These are phyloP conservation scores for Leishmania guyanensis DNA, from an alignment of 208 protist genomes.

Conservation along the genomic window DNA sequence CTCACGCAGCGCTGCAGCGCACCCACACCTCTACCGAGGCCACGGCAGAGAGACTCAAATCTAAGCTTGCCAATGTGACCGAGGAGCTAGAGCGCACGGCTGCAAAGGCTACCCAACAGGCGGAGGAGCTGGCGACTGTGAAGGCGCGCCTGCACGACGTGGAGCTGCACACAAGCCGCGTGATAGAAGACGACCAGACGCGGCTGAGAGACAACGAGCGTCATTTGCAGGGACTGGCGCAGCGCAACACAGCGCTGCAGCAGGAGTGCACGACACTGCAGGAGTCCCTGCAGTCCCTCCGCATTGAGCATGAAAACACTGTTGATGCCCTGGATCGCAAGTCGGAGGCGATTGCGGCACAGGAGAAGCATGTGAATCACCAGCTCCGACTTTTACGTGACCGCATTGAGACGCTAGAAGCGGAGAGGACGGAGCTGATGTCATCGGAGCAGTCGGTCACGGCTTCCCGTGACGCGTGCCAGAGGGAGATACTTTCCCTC, in stretches of 20 bases:
- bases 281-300: constrained; percentile 43
- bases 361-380: constrained; percentile 34
- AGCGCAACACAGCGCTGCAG: constrained; percentile 57
- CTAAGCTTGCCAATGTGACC: constrained; percentile 29
- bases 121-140: constrained; percentile 31
- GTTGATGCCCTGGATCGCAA: constrained; percentile 37
- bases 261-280: constrained; percentile 52
- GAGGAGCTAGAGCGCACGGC: constrained; percentile 42
- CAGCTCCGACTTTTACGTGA: constrained; percentile 43
- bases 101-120: constrained; percentile 26
- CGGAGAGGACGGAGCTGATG: constrained; percentile 38
- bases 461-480: constrained; percentile 34
- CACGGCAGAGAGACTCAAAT: constrained; percentile 42
- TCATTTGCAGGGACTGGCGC: constrained; percentile 39
- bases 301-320: constrained; percentile 38
- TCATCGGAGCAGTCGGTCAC: constrained; percentile 27
- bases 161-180: constrained; percentile 35
- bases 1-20: constrained; percentile 43
- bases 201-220: constrained; percentile 40
- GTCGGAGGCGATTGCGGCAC: constrained; percentile 32
- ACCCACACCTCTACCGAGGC: constrained; percentile 39
- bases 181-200: constrained; percentile 35
- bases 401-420: constrained; percentile 34
- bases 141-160: constrained; percentile 37
- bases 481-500: constrained; percentile 35